phyloP scores from a whole-genome alignment of 441 rosid genomes.

The Viola pubescens region DNA sequence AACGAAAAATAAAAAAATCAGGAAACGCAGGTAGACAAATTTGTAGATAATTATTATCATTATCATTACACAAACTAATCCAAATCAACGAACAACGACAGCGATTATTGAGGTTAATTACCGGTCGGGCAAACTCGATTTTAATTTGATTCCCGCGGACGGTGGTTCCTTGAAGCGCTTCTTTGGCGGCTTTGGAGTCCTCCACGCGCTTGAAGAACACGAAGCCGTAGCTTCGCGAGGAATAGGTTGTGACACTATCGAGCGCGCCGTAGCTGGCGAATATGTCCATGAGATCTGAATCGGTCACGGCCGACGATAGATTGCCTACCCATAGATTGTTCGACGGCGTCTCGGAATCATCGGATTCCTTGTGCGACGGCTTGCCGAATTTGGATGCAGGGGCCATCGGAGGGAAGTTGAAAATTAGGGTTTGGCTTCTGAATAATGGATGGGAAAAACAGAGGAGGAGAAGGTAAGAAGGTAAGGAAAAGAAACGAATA shows the following conservation, averaged over 20 bases:
- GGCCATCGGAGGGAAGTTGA: slow-evolving; percentile 19
- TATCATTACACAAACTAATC: not conserved
- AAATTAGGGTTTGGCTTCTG: too few species aligned
- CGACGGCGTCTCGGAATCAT: slow-evolving; percentile 38
- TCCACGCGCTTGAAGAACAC: slow-evolving; percentile 62
- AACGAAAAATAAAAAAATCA: too few species aligned
- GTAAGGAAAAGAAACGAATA: too few species aligned
- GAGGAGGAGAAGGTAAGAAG: too few species aligned
- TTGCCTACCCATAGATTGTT: slow-evolving; percentile 86
- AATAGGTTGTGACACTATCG: slow-evolving; percentile 52
- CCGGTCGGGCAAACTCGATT: slow-evolving; percentile 93
- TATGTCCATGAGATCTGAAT: slow-evolving; percentile 47
- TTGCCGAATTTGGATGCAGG: slow-evolving; percentile 31
- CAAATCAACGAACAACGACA: not conserved
- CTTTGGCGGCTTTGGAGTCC: slow-evolving; percentile 65
- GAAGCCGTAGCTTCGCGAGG: slow-evolving; percentile 64
- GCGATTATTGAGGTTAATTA: slow-evolving; percentile 11
- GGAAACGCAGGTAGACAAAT: too few species aligned
- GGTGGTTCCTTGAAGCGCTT: slow-evolving; percentile 53
- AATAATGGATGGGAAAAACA: too few species aligned
- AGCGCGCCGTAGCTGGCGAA: slow-evolving; percentile 55
- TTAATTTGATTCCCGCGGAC: slow-evolving; percentile 50
- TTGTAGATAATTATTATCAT: not conserved
- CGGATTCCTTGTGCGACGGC: slow-evolving; percentile 16
- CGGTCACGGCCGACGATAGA: slow-evolving; percentile 38